phyloP scores from a whole-genome alignment of 2,329 filamentous ascomycete species.

The Neoarthrinium moseri region DNA sequence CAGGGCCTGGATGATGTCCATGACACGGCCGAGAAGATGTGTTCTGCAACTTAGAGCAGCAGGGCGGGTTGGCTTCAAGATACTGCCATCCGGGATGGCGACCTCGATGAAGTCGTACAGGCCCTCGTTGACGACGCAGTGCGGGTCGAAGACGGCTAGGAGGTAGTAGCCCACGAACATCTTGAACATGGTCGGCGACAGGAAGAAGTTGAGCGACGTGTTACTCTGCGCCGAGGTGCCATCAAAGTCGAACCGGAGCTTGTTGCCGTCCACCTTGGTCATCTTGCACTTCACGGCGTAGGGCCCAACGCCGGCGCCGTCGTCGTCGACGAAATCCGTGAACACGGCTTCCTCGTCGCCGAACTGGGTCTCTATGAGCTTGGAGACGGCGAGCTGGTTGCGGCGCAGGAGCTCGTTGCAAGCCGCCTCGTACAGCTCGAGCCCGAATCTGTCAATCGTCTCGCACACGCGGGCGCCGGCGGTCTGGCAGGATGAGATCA shows the following conservation, averaged over 20 bases:
- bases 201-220: conserved; percentile 46
- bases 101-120: conserved; percentile 50
- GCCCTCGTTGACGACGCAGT: conserved; percentile 48
- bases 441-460: conserved; percentile 41
- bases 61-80: conserved; percentile 44
- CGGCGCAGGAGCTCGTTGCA: conserved; percentile 41
- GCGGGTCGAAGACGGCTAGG: conserved; percentile 45
- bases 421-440: conserved; percentile 42
- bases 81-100: conserved; percentile 40
- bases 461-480: conserved; percentile 42
- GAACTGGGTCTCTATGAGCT: conserved; percentile 44
- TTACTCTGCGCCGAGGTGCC: conserved; percentile 46
- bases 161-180: conserved; percentile 47
- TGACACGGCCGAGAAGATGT: conserved; percentile 43
- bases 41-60: conserved; percentile 46
- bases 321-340: conserved; percentile 49
- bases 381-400: conserved; percentile 41
- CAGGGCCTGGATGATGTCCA: conserved; percentile 49
- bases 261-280: conserved; percentile 36
- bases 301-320: conserved; percentile 42
- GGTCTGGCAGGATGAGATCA: conserved; percentile 44
- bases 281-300: conserved; percentile 47
- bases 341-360: conserved; percentile 39
- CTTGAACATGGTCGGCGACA: conserved; percentile 48
- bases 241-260: conserved; percentile 46